A percentile compares a stretch with the other conserved stretches of the same genome.
These are phyloP conservation scores for Coccomyxa sp. DNA, from an alignment of 139 green algal genomes.

Conservation along the genomic window DNA sequence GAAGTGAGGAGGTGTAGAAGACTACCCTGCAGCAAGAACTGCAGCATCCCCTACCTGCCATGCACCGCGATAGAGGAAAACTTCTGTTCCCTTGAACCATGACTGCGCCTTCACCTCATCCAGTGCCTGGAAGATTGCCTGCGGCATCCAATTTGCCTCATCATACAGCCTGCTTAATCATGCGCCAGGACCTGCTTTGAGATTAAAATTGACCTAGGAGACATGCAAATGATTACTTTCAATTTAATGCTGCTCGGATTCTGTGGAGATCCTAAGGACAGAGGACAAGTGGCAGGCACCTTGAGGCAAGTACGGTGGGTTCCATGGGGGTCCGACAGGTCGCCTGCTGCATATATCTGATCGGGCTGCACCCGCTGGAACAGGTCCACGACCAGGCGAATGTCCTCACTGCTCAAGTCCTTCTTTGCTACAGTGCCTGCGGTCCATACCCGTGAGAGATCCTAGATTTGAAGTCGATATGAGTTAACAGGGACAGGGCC, in stretches of 20 bases:
- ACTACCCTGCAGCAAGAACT: neutral
- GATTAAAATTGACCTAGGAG: too few species aligned
- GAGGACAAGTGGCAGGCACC: neutral
- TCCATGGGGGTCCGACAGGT: slow-evolving; percentile 31
- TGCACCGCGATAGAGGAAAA: slow-evolving; percentile 25
- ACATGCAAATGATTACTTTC: too few species aligned
- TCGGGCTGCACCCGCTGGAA: slow-evolving; percentile 14
- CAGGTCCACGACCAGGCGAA: slow-evolving; percentile 11
- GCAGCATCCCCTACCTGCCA: slow-evolving; percentile 7
- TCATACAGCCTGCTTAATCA: too few species aligned
- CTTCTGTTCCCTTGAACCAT: slow-evolving; percentile 12
- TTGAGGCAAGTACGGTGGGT: slow-evolving; percentile 30
- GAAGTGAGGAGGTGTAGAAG: neutral
- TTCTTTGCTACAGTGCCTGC: slow-evolving; percentile 10
- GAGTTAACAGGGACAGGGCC: too few species aligned
- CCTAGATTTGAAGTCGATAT: too few species aligned
- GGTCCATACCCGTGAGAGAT: too few species aligned
- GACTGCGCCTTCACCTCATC: neutral
- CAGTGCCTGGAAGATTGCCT: slow-evolving; percentile 24
- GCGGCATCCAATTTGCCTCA: neutral
- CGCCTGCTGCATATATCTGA: slow-evolving; percentile 27
- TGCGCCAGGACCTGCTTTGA: too few species aligned
- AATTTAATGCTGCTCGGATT: too few species aligned
- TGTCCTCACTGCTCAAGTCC: neutral
- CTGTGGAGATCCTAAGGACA: too few species aligned